These are phyloP conservation scores for Piper longum DNA, from an alignment of 164 flowering plant species.

Conservation along the genomic window DNA sequence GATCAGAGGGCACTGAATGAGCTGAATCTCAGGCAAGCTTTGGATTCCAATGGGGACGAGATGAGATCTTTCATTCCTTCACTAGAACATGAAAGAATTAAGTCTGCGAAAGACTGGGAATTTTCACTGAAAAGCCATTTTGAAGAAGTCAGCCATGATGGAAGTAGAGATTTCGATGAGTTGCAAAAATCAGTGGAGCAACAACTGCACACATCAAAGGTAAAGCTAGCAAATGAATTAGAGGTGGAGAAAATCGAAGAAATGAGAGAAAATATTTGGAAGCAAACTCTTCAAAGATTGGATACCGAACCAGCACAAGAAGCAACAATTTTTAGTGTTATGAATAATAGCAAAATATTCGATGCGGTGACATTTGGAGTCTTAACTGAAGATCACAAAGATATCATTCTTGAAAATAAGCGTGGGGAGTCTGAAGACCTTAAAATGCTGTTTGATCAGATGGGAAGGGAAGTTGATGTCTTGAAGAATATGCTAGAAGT, in stretches of 20 bases:
- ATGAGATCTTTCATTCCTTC: slow-evolving; percentile 17
- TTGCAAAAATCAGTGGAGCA: slow-evolving; percentile 44
- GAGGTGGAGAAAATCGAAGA: slow-evolving; percentile 12
- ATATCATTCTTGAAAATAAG: slow-evolving; percentile 1
- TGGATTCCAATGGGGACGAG: slow-evolving; percentile 49
- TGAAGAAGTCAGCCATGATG: slow-evolving; percentile 14
- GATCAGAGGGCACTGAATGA: slow-evolving; percentile 35
- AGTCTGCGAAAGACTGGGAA: slow-evolving; percentile 18
- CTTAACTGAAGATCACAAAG: neutral
- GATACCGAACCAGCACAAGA: slow-evolving; percentile 9
- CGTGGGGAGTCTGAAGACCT: slow-evolving; percentile 1
- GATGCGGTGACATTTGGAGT: neutral
- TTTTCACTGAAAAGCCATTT: slow-evolving; percentile 4
- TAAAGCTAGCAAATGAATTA: slow-evolving; percentile 29
- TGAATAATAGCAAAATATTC: neutral
- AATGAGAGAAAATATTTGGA: slow-evolving; percentile 9
- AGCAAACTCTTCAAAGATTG: neutral
- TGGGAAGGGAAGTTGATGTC: slow-evolving; percentile 52
- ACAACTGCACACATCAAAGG: slow-evolving; percentile 42
- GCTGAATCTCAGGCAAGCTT: slow-evolving; percentile 33
- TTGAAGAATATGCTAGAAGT: slow-evolving; percentile 53
- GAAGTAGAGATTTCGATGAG: slow-evolving; percentile 29
- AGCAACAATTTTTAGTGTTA: slow-evolving; percentile 3
- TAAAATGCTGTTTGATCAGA: slow-evolving; percentile 25
- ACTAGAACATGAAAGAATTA: slow-evolving; percentile 22